Base-by-base conservation (phyloP, 495 filamentous ascomycete genomes). In the Aspergillus indologenus region DNA sequence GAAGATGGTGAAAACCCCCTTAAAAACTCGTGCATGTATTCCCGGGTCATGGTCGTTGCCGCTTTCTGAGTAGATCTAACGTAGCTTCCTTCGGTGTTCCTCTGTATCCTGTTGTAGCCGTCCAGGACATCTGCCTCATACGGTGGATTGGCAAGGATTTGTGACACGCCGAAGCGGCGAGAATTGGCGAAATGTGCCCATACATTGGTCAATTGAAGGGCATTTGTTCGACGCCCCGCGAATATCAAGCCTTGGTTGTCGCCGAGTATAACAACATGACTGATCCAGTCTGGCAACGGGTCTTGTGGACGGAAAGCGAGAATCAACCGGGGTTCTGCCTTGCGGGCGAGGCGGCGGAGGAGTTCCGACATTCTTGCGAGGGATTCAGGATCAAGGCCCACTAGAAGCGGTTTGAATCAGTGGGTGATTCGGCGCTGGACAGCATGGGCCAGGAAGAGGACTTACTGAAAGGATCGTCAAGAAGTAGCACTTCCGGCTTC, bases 401-500 rank as follows among this genome's bases (percentile, higher is more conserved):
- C 77, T 83, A 58, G 15, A 54, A 29, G 18, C 26, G 26, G 26
- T 20, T 23, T 26, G 48, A 29, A 53, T 34, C 1, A 18, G 23
- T 61, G 40, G 45, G 3, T 54, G 22, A 29, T 5, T 29, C 21
- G 51, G 8, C 17, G 34, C 12, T 29, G 0, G 20, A 20, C 11
- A 19, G 2, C 6, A 2, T 19, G 9, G 20, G 20, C 8, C 5
- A 19, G 11, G 45, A 12, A 19, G 45, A 45, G 45, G 3, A 23
- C 82, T 66, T 74, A 86, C 83, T 96, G 69, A 98, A 97, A 15
- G 94, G 92, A 65, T 96, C 94, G 73, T 98, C 94, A 12, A 98
- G 77, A 40, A 97, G 77, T 26, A 98, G 63, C 12, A 96, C 76
- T 72, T 93, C 89, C 0, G 94, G 93, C 55, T 81, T 81, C 42